These are phyloP conservation scores for Durotheca rogersii DNA, from an alignment of 495 filamentous ascomycete species.

Conservation along the genomic window DNA sequence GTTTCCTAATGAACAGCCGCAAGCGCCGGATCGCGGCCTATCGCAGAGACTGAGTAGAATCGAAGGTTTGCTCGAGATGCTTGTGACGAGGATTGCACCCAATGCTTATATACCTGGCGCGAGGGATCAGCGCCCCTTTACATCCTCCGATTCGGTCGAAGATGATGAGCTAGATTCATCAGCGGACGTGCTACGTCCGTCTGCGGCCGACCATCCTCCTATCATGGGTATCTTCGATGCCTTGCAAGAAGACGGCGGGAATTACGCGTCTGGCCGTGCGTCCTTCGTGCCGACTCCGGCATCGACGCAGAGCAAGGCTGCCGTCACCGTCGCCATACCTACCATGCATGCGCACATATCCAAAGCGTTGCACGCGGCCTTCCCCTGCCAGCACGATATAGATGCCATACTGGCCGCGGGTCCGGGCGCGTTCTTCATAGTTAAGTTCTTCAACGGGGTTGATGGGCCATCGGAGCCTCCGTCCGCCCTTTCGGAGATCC, in stretches of 20 bases:
- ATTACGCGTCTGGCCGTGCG: neutral
- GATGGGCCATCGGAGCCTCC: slow-evolving; percentile 28
- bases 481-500: slow-evolving; percentile 32
- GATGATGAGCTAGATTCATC: slow-evolving; percentile 31
- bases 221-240: slow-evolving; percentile 24
- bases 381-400: slow-evolving; percentile 45
- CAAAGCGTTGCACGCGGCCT: slow-evolving; percentile 36
- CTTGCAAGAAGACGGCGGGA: slow-evolving; percentile 27
- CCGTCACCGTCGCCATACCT: slow-evolving; percentile 1
- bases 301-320: slow-evolving; percentile 16
- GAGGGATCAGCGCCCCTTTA: slow-evolving; percentile 21
- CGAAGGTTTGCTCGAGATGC: slow-evolving; percentile 48
- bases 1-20: slow-evolving; percentile 43
- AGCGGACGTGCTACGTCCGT: slow-evolving; percentile 21
- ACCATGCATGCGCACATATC: slow-evolving; percentile 32
- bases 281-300: slow-evolving; percentile 31
- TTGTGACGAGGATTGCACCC: slow-evolving; percentile 43
- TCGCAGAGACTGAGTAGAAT: slow-evolving; percentile 49
- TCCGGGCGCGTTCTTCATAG: slow-evolving; percentile 34
- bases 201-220: slow-evolving; percentile 14
- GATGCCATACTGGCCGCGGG: slow-evolving; percentile 35
- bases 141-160: slow-evolving; percentile 37
- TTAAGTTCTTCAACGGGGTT: slow-evolving; percentile 32
- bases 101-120: slow-evolving; percentile 34
- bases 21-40: slow-evolving; percentile 39